Percentiles rank a stretch among this genome's conserved stretches.
Conservation (phyloP, 2,329 filamentous ascomycete genomes). For the Arthrobotrys sphaeroides region DNA sequence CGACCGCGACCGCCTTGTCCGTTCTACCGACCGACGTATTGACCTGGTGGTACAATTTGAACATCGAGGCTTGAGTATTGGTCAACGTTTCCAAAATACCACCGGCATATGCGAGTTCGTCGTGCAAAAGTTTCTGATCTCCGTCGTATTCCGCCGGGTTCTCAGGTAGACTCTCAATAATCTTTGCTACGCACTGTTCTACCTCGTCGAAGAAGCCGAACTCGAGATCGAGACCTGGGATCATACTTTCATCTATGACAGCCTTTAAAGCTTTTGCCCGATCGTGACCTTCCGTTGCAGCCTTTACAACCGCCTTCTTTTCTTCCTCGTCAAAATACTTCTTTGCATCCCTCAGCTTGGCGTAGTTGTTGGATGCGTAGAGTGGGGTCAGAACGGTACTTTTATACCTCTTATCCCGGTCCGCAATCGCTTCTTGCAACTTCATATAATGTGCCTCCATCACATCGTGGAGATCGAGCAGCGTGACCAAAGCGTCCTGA, state of each 20-base stretch:
- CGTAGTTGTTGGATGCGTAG: constrained; percentile 56
- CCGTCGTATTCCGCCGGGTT: constrained; percentile 42
- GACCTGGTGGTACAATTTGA: constrained; percentile 52
- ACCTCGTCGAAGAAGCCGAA: constrained; percentile 53
- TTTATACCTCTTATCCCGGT: constrained; percentile 57
- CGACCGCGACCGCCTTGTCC: constrained; percentile 37
- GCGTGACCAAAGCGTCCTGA: constrained; percentile 54
- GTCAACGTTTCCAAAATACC: constrained; percentile 41
- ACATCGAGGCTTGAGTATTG: constrained; percentile 44
- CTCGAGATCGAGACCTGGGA: constrained; percentile 49
- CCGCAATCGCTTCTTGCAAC: constrained; percentile 56
- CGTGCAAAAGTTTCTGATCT: constrained; percentile 22
- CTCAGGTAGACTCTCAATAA: constrained; percentile 38
- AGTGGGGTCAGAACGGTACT: constrained; percentile 57
- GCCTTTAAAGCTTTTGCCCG: constrained; percentile 49
- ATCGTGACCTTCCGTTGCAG: constrained; percentile 41
- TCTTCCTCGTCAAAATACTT: constrained; percentile 58
- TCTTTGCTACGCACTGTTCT: constrained; percentile 36
- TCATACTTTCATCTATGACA: constrained; percentile 53
- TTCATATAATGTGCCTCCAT: constrained; percentile 57
- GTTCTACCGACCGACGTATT: constrained; percentile 26
- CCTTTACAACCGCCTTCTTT: constrained; percentile 55
- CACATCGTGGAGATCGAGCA: constrained; percentile 55
- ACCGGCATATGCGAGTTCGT: constrained; percentile 35
- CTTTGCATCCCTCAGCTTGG: constrained; percentile 57